Evolutionary conservation across 2,329 filamentous ascomycete genomes (phyloP).

Genomic region (Aspergillus floridensis): DNA sequence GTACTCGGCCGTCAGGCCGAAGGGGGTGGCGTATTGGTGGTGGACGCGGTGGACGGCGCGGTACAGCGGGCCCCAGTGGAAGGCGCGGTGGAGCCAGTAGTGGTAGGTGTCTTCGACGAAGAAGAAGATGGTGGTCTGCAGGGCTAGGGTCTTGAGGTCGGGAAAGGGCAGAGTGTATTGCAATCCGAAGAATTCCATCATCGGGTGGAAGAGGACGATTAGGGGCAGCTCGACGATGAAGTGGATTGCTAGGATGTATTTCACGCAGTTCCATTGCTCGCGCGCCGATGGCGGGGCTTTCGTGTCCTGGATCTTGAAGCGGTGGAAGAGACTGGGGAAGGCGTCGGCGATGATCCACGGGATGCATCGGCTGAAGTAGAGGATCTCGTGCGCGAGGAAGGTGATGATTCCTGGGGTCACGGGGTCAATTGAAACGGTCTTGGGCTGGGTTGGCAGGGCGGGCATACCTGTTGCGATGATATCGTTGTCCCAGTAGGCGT

Average conservation of each 20-base stretch:
- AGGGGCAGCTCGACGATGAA: slow-evolving; percentile 96
- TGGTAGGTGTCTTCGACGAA: slow-evolving; percentile 94
- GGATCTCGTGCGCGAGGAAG: slow-evolving; percentile 84
- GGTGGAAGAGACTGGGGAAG: slow-evolving; percentile 74
- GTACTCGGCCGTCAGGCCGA: slow-evolving; percentile 92
- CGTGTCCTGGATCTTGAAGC: slow-evolving; percentile 86
- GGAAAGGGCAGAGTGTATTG: slow-evolving; percentile 85
- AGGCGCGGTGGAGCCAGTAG: slow-evolving; percentile 87
- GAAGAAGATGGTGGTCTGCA: slow-evolving; percentile 89
- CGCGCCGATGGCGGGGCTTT: slow-evolving; percentile 77
- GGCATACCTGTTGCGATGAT: slow-evolving; percentile 60
- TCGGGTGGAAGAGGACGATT: slow-evolving; percentile 88
- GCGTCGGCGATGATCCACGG: slow-evolving; percentile 89
- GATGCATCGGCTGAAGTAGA: slow-evolving; percentile 87
- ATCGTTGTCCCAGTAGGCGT: slow-evolving; percentile 95
- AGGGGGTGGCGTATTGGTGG: slow-evolving; percentile 94
- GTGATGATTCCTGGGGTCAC: slow-evolving; percentile 93
- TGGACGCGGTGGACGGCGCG: slow-evolving; percentile 96
- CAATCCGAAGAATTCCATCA: slow-evolving; percentile 86
- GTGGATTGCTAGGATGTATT: slow-evolving; percentile 85
- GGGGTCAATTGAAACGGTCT: slow-evolving; percentile 44
- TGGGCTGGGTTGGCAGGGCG: too few relatives aligned
- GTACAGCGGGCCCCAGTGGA: slow-evolving; percentile 93
- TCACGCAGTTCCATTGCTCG: slow-evolving; percentile 90
- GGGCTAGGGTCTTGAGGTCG: slow-evolving; percentile 72